Conservation (phyloP, 1,284 basidiomycete genomes). For the Apiotrichum siamense region DNA sequence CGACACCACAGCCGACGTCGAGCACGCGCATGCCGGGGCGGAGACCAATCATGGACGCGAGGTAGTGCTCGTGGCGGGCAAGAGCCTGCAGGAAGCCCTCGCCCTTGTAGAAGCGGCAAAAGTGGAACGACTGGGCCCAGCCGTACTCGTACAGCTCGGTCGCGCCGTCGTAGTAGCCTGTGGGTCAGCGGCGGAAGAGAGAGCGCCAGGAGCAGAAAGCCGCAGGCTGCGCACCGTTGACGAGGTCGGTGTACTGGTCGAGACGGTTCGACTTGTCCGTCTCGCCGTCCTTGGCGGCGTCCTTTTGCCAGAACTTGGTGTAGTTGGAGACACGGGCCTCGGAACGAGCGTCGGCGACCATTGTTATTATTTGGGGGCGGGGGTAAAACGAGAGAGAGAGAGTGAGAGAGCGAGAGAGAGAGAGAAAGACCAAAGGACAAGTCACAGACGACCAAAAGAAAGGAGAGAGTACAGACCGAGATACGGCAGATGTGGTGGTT, state of each 20-base stretch:
- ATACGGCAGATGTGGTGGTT: no score
- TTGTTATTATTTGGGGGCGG: no score
- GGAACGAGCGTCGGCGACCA: constrained; percentile 70
- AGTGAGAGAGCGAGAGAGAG: no score
- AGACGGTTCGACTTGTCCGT: constrained; percentile 69
- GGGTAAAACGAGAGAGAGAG: no score
- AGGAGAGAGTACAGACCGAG: no score
- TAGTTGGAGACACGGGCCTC: constrained; percentile 82
- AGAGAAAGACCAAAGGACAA: no score
- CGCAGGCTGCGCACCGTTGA: constrained; percentile 55
- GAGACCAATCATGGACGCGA: constrained; percentile 74
- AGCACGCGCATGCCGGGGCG: constrained; percentile 90
- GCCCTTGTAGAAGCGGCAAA: constrained; percentile 95
- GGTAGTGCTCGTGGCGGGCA: constrained; percentile 97
- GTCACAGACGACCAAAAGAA: no score
- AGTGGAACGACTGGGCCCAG: constrained; percentile 79
- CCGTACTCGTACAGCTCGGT: constrained; percentile 97
- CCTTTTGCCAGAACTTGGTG: constrained; percentile 89
- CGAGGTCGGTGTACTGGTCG: constrained; percentile 83
- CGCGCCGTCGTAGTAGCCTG: constrained; percentile 93
- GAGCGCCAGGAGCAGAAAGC: no score
- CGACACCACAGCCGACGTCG: constrained; percentile 96
- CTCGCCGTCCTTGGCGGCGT: constrained; percentile 65
- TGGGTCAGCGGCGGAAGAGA: constrained; percentile 1
- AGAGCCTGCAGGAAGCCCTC: constrained; percentile 77